These are phyloP conservation scores for Naganishia onofrii DNA, from an alignment of 768 basidiomycete species.

Conservation along the genomic window DNA sequence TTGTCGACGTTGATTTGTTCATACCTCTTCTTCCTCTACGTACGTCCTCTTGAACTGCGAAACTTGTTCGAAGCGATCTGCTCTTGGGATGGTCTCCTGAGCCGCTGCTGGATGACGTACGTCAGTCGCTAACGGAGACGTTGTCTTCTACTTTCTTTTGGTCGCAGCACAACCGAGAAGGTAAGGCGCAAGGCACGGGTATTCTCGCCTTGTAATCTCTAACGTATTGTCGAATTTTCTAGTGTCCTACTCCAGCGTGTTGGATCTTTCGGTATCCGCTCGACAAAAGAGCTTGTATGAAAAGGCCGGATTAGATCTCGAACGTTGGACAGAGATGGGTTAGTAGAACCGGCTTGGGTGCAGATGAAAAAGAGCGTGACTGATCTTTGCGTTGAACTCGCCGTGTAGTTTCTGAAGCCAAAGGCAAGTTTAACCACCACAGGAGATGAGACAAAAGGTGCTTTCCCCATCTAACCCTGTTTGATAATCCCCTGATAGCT, in stretches of 20 bases:
- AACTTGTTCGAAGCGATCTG: no score
- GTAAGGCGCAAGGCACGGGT: constrained; percentile 7
- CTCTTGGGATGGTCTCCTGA: no score
- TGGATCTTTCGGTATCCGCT: constrained; percentile 62
- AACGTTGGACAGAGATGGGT: constrained; percentile 60
- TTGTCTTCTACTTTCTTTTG: neutral
- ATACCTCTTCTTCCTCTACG: constrained; percentile 55
- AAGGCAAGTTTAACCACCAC: neutral
- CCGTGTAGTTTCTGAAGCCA: constrained; percentile 7
- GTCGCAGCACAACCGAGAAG: constrained; percentile 51
- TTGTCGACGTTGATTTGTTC: constrained; percentile 63
- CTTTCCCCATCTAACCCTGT: constrained; percentile 46
- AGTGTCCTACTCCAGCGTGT: constrained; percentile 65
- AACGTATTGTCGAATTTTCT: no score
- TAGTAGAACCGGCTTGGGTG: constrained; percentile 1
- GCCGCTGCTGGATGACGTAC: no score
- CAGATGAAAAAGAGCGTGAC: neutral
- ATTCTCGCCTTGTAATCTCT: no score
- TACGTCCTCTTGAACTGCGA: constrained; percentile 8
- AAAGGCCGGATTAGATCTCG: constrained; percentile 62
- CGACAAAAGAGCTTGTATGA: constrained; percentile 62
- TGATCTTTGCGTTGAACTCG: neutral
- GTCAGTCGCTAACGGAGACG: neutral
- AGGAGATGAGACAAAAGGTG: neutral
- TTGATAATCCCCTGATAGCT: constrained; percentile 55